A percentile compares a stretch with the other conserved stretches of the same genome.
Conservation (phyloP, 805 yeast genomes). For the Candida railenensis region DNA sequence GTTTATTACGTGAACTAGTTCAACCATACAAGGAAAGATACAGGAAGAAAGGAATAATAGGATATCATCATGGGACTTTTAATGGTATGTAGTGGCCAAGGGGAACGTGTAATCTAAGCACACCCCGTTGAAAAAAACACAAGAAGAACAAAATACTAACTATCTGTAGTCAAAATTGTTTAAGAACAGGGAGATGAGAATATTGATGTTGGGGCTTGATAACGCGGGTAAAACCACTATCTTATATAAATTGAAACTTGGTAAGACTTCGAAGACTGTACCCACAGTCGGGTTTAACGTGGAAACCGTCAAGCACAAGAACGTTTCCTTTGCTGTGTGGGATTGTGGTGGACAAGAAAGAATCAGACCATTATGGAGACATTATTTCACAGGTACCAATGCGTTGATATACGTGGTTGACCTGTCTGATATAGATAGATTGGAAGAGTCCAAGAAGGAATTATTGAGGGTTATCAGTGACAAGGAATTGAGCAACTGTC, state of each 20-base stretch:
- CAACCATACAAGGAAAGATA: no score
- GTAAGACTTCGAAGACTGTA: slow-evolving; percentile 72
- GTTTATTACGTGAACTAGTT: no score
- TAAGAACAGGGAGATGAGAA: slow-evolving; percentile 93
- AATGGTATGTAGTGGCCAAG: slow-evolving; percentile 17
- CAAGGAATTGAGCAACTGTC: slow-evolving; percentile 77
- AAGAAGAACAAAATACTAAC: slow-evolving; percentile 14
- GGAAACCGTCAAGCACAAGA: slow-evolving; percentile 79
- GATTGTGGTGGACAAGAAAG: slow-evolving; percentile 96
- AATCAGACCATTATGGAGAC: slow-evolving; percentile 92
- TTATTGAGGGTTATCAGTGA: slow-evolving; percentile 76
- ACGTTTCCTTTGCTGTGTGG: slow-evolving; percentile 85
- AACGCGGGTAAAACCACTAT: slow-evolving; percentile 93
- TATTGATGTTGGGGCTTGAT: slow-evolving; percentile 89
- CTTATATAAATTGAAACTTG: slow-evolving; percentile 76
- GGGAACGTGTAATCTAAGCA: not conserved
- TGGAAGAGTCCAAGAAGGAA: slow-evolving; percentile 77
- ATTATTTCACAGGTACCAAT: slow-evolving; percentile 89
- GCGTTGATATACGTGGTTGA: slow-evolving; percentile 91
- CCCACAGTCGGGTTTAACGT: slow-evolving; percentile 96
- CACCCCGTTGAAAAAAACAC: not conserved
- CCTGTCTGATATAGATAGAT: slow-evolving; percentile 67
- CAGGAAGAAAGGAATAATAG: not conserved
- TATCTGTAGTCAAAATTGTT: slow-evolving; percentile 34
- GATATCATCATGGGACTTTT: slow-evolving; percentile 16